Evolutionary conservation across 768 basidiomycete species (phyloP), one percentile per base, ranked within the genome.

Genomic region (Heimioporus sp.): DNA sequence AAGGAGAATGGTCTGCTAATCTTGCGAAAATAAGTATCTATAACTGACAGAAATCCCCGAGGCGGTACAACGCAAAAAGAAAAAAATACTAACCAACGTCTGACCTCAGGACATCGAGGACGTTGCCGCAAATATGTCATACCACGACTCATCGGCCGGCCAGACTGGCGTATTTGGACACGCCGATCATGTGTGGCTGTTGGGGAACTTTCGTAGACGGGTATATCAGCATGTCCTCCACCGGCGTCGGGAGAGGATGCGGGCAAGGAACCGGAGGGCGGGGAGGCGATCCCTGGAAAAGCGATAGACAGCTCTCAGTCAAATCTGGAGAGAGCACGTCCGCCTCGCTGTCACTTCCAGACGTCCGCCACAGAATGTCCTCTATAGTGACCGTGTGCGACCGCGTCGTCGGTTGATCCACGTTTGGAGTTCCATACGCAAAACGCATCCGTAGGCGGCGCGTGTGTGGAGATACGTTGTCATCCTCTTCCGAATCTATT

Each of bases 401-500:
- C 46, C 59, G 66, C 44, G 58, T 58, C 52, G 64, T 54, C 16
- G 71, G 69, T 31, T 71, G 74, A 12, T 61, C 55, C 19, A 41
- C 46, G 28, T 31, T 51, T 2, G 56, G 43, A 13, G 45, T 43
- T 28, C 61, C 59, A 28, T 71, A 57, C 28, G 65, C 51, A 37
- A 64, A 56, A 9, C 65, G 67, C 67, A 79, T 60, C 10, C 79
- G 76, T 61, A 75, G 71, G 49, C 76, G 78, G 34, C 80, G 76
- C 28, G 73, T 66, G 30, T 80, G 77, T 52, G 85, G 82, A 16
- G 83, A 71, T 46, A 53, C 58, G 30, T 54, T 52, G 35, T 80
- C 79, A 53, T 86, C 84, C 58, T 83, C 82, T 17, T 81, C 81
- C 0, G 77, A 76, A 3, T 82, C 72, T 50, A 86, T 77, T 61